Conservation (phyloP, 2,329 filamentous ascomycete genomes). For the Mollisiaceae sp. region DNA sequence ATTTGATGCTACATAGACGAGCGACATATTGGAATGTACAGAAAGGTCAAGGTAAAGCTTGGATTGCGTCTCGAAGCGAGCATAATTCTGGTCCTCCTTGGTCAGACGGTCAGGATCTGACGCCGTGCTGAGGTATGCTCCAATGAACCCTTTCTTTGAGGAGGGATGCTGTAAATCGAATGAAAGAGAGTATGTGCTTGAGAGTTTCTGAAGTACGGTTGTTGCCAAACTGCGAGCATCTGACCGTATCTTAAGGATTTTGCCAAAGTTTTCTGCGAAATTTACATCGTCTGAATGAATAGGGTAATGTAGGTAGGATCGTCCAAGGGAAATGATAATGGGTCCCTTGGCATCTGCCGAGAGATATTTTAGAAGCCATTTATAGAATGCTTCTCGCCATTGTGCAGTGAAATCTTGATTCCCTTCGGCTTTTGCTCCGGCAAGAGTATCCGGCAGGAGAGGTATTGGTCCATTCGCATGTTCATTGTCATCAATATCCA, state of each 20-base stretch:
- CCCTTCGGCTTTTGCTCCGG: conserved; percentile 2
- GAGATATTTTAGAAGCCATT: conserved; percentile 29
- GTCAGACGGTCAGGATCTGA: conserved; percentile 25
- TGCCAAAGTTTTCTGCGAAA: conserved; percentile 33
- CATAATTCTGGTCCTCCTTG: conserved; percentile 14
- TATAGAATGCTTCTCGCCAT: conserved; percentile 31
- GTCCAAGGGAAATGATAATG: conserved; percentile 29
- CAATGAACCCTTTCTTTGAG: conserved; percentile 30
- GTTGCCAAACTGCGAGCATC: conserved; percentile 35
- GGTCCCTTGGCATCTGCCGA: conserved; percentile 23
- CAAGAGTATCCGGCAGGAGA: conserved; percentile 32
- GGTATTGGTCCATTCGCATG: conserved; percentile 25
- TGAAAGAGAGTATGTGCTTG: conserved; percentile 20
- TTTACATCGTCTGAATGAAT: conserved; percentile 29
- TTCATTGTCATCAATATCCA: conserved; percentile 19
- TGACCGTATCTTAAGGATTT: conserved; percentile 34
- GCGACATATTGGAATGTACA: conserved; percentile 30
- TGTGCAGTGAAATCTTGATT: conserved; percentile 17
- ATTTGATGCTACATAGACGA: conserved; percentile 51
- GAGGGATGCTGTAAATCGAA: conserved; percentile 9
- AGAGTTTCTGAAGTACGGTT: conserved; percentile 27
- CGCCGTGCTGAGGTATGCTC: conserved; percentile 35
- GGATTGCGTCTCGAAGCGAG: conserved; percentile 41
- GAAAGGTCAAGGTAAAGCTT: conserved; percentile 44
- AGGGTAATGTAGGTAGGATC: conserved; percentile 36